Evolutionary conservation across 441 rosid species (phyloP), one percentile per base, ranked within the genome.

Genomic region (Mallotus repandus): DNA sequence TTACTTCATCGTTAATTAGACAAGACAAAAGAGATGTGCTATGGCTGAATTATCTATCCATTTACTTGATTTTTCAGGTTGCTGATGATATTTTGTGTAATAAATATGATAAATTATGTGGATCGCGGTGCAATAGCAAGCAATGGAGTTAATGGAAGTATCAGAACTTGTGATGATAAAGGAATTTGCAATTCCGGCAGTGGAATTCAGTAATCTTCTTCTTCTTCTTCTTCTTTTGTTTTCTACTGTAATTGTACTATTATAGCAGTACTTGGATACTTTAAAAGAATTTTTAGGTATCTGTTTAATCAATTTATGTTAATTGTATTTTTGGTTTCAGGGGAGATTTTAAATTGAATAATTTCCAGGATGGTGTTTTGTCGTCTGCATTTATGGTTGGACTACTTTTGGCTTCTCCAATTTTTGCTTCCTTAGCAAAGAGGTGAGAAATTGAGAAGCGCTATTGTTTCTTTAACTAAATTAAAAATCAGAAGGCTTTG

Each of bases 331-430:
- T 73, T 56, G 58, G 9, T 25, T 73, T 18, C 73, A 93, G 98
- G 87, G 98, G 98, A 6, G 93, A 88, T 52, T 93, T 93, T 80
- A 82, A 88, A 81, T 84, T 96, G 73, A 89, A 76, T 83, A 93
- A 96, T 81, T 96, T 96, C 68, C 89, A 96, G 79, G 98, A 96
- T 80, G 98, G 99, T 77, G 71, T 86, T 78, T 76, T 93, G 53
- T 93, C 99, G 71, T 96, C 99, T 73, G 97, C 97, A 71, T 96
- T 96, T 81, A 88, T 96, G 98, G 98, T 96, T 82, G 99, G 99
- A 50, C 92, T 96, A 82, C 96, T 96, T 71, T 81, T 88, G 71
- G 88, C 96, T 68, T 91, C 97, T 84, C 99, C 98, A 32, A 84
- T 93, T 68, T 96, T 96, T 88, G 99, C 99, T 73, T 82, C 96